phyloP scores from a whole-genome alignment of 495 filamentous ascomycete species.

The Choiromyces venosus region DNA sequence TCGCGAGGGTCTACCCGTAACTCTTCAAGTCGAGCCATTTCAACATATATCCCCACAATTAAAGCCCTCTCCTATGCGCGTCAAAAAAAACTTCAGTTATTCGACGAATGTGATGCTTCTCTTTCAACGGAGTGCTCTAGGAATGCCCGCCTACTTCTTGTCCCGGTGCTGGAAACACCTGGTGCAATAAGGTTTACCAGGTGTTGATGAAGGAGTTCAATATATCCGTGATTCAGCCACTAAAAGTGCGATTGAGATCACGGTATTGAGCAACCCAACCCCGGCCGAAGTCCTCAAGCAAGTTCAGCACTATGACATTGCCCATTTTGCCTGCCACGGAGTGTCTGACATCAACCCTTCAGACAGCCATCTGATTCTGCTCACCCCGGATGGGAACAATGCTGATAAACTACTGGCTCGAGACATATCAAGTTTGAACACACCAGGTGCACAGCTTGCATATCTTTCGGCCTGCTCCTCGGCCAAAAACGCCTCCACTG shows the following conservation, averaged over 20 bases:
- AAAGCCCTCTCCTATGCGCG: slow-evolving; percentile 20
- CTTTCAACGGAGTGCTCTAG: no score
- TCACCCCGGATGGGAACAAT: background rate
- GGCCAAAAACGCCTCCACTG: slow-evolving; percentile 16
- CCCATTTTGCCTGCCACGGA: slow-evolving; percentile 39
- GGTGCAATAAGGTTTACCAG: background rate
- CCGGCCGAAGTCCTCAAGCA: slow-evolving; percentile 4
- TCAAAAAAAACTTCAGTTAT: slow-evolving; percentile 5
- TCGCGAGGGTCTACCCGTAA: slow-evolving; percentile 17
- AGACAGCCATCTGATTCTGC: slow-evolving; percentile 26
- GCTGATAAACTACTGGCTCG: background rate
- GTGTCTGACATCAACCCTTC: slow-evolving; percentile 26
- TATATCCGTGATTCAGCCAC: no score
- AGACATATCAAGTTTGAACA: no score
- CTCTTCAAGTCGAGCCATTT: slow-evolving; percentile 20
- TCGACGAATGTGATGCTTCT: background rate
- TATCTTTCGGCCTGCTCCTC: slow-evolving; percentile 44
- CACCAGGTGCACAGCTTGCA: slow-evolving; percentile 10
- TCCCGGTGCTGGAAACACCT: slow-evolving; percentile 28
- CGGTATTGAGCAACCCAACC: slow-evolving; percentile 1
- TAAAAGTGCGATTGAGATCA: background rate
- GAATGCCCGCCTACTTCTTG: slow-evolving; percentile 15
- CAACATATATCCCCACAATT: slow-evolving; percentile 36
- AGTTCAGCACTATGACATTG: slow-evolving; percentile 11
- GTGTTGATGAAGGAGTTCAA: no score